phyloP scores from a whole-genome alignment of 345 rosid genomes.

The Excoecaria cochinchinensis region DNA sequence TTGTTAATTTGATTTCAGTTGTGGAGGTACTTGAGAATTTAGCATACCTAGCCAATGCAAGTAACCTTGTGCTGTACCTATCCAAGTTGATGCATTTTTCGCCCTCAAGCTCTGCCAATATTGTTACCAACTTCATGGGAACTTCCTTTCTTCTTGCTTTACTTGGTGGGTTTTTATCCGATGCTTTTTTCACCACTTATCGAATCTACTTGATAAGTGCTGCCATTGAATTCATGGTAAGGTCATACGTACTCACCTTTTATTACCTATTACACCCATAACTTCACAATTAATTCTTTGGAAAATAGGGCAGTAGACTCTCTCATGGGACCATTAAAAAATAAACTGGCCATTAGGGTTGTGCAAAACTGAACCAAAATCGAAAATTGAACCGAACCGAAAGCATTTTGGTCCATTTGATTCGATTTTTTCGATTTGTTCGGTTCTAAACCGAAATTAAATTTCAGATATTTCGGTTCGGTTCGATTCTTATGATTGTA shows the following conservation, averaged over 20 bases:
- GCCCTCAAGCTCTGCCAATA: slow-evolving; percentile 75
- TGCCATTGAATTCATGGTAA: slow-evolving; percentile 68
- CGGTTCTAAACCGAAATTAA: no score
- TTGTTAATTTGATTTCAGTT: slow-evolving; percentile 32
- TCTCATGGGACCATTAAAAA: no score
- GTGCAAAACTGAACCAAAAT: no score
- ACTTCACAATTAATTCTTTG: no score
- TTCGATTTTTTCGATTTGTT: no score
- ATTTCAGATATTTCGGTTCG: no score
- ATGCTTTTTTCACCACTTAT: slow-evolving; percentile 70
- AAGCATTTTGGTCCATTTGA: no score
- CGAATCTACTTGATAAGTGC: slow-evolving; percentile 66
- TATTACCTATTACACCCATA: neutral
- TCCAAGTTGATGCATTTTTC: slow-evolving; percentile 72
- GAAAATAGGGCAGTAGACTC: no score
- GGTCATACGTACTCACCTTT: neutral
- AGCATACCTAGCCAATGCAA: slow-evolving; percentile 86
- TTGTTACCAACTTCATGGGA: slow-evolving; percentile 89
- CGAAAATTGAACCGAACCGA: no score
- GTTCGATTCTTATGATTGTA: no score
- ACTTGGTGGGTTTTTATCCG: slow-evolving; percentile 84
- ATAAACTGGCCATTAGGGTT: no score
- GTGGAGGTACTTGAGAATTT: slow-evolving; percentile 90
- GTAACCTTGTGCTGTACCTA: slow-evolving; percentile 83
- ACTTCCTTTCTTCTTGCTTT: slow-evolving; percentile 82